Percentiles rank a stretch among this genome's conserved stretches.
Conservation (phyloP, 2,329 filamentous ascomycete genomes). For the Trichoderma sp. region DNA sequence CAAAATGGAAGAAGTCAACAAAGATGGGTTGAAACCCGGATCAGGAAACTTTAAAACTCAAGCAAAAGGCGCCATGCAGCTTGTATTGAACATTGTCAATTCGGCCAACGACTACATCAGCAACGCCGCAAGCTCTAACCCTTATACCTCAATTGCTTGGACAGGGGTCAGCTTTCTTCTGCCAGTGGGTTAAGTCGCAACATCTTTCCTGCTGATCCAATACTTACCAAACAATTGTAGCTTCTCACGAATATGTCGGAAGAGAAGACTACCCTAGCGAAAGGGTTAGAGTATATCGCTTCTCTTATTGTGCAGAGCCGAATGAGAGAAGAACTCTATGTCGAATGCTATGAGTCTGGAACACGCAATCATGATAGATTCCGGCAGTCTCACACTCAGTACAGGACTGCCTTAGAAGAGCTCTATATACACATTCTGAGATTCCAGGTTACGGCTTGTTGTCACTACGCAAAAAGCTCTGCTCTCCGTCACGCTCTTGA, state of each 20-base stretch:
- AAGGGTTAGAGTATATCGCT: neutral
- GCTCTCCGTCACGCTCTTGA: neutral
- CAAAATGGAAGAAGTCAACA: neutral
- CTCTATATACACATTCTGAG: neutral
- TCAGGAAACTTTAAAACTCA: neutral
- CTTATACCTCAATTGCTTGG: neutral
- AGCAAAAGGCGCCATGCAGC: neutral
- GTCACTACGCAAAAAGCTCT: neutral
- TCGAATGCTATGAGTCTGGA: neutral
- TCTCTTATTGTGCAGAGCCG: neutral
- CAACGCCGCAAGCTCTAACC: neutral
- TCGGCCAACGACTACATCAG: neutral
- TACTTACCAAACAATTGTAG: neutral
- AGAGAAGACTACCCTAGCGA: neutral
- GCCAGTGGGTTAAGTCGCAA: neutral
- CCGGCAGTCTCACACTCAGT: neutral
- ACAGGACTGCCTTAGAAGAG: neutral
- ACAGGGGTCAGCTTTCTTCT: neutral
- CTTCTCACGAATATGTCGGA: neutral
- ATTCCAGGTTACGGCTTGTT: neutral
- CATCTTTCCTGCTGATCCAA: accelerated
- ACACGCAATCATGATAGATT: neutral
- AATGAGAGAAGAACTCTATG: neutral
- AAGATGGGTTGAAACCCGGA: no score
- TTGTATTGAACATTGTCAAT: neutral